Base-by-base conservation (phyloP, 2,329 filamentous ascomycete genomes). In the Alternaria gaisen region DNA sequence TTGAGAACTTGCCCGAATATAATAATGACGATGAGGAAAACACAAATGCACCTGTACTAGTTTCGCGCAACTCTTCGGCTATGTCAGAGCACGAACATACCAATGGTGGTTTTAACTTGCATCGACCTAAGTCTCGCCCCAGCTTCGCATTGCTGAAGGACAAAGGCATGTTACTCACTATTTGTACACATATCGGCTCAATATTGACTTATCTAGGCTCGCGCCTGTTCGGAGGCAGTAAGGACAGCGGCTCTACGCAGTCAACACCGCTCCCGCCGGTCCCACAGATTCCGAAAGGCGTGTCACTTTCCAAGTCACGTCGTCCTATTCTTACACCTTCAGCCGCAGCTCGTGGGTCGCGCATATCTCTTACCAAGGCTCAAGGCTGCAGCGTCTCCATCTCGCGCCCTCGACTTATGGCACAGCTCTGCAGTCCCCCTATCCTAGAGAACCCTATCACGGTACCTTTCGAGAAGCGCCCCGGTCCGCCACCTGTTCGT, bases 241-340 rank as follows among this genome's bases (percentile, higher is more conserved):
- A 52, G 11, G 28, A 51, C 5, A 14, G 7, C 32, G n/a, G 14
- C 16, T 16, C 20, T 9, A 30, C 47, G 20, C 46, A 60, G n/a
- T 53, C 53, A 14, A 48, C 60, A 7, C 65, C 68, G n/a, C 65
- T 58, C 24, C 68, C 65, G 12, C 68, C 61, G 1, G 8, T 63
- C 4, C 70, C 70, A 1, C 63, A 67, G 42, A 63, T 71, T 6
- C 60, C 64, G 11, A 46, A 60, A n/a, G 43, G 56, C 2, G 48
- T 42, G 3, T 32, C 52, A 20, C 24, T 48, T 10, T 38, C 58
- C 20, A 58, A 58, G n/a, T 20, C 57, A 3, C 56, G 26, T 32
- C 66, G 36, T 10, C 32, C 55, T 8, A 36, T 24, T 5, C 38
- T 63, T 10, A 32, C 41, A 12, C 53, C 62, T 5, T 14, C 43